A percentile compares a stretch with the other conserved stretches of the same genome.
Conservation (phyloP, 192 early-diverging fungal species). For the Rhizophagus sp. region DNA sequence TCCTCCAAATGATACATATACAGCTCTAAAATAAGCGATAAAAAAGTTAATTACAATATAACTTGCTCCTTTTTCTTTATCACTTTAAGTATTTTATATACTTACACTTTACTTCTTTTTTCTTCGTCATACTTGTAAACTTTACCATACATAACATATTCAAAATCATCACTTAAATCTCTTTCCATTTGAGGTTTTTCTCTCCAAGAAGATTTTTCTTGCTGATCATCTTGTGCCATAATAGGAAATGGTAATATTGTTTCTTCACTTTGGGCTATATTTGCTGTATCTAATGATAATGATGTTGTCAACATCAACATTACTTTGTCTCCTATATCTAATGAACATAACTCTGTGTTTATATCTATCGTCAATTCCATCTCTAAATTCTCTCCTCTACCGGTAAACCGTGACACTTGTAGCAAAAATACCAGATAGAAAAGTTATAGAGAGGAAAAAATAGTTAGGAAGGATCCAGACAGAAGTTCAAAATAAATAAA, state of each 20-base stretch:
- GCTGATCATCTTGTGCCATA: slow-evolving; percentile 45
- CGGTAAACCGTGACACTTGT: slow-evolving; percentile 86
- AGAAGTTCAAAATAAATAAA: too few relatives aligned
- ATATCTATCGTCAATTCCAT: slow-evolving; percentile 91
- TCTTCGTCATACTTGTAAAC: slow-evolving; percentile 94
- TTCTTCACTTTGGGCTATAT: slow-evolving; percentile 44
- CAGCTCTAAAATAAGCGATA: slow-evolving; percentile 52
- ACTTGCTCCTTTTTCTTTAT: neutral
- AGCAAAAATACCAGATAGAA: neutral
- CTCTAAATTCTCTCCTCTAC: slow-evolving; percentile 80
- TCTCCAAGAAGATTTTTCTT: slow-evolving; percentile 62
- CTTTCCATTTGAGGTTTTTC: slow-evolving; percentile 63
- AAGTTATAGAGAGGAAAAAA: neutral
- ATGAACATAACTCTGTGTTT: slow-evolving; percentile 92
- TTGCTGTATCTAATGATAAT: slow-evolving; percentile 58
- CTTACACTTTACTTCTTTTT: slow-evolving; percentile 71
- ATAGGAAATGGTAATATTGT: slow-evolving; percentile 40
- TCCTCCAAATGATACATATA: slow-evolving; percentile 91
- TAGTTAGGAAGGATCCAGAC: too few relatives aligned
- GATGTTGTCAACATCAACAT: slow-evolving; percentile 80
- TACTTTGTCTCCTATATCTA: slow-evolving; percentile 84
- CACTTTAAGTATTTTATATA: neutral
- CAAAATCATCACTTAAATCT: slow-evolving; percentile 91
- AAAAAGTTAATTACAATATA: neutral
- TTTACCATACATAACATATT: slow-evolving; percentile 99